Evolutionary conservation across 169 alveolate species (phyloP).

Genomic region (Pseudocohnilembus persalinus): DNA sequence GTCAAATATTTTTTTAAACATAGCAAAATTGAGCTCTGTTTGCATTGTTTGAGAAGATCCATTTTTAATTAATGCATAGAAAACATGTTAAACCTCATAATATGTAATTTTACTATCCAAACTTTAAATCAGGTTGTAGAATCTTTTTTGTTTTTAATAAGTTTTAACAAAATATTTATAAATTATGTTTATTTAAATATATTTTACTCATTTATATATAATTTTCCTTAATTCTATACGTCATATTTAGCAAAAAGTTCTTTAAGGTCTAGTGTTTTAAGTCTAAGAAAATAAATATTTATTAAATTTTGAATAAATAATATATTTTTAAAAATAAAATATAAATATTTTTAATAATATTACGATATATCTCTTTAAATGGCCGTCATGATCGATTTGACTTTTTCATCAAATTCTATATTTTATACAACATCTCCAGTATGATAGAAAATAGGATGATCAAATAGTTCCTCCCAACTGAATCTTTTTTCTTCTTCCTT

Average conservation of each 20-base stretch:
- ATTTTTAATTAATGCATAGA: neutral
- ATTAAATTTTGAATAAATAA: no score
- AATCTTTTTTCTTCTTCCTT: conserved; percentile 36
- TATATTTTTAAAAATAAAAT: no score
- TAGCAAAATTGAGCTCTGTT: neutral
- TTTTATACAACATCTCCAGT: neutral
- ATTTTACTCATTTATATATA: conserved; percentile 13
- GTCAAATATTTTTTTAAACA: conserved; percentile 5
- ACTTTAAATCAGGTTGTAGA: neutral
- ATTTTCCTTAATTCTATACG: conserved; percentile 6
- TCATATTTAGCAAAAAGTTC: conserved; percentile 14
- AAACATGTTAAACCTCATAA: conserved; percentile 22
- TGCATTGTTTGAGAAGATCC: conserved; percentile 11
- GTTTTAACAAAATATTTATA: no score
- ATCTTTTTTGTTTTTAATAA: neutral
- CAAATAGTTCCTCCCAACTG: conserved; percentile 41
- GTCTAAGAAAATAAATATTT: neutral
- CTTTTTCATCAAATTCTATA: conserved; percentile 24
- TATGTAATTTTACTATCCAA: conserved; percentile 30
- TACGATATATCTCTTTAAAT: neutral
- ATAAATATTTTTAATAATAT: no score
- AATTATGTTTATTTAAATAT: no score
- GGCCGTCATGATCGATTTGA: conserved; percentile 14
- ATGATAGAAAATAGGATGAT: conserved; percentile 17
- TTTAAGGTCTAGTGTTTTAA: conserved; percentile 13